Conservation (phyloP, 768 basidiomycete species). For the Rhodocollybia butyracea region DNA sequence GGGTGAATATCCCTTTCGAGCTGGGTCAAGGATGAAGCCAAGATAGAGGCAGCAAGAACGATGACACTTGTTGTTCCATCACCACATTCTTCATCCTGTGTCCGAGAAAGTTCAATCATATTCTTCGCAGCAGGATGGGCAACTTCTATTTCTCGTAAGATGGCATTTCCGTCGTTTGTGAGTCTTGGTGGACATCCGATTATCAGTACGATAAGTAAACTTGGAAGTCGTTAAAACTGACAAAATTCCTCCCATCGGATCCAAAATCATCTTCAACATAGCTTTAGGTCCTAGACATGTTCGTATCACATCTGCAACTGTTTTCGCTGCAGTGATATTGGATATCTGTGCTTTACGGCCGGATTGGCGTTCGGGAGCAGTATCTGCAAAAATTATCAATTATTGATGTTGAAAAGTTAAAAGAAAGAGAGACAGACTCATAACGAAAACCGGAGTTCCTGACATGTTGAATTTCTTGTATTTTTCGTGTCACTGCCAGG, state of each 20-base stretch:
- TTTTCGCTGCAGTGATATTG: constrained; percentile 97
- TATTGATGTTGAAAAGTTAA: background rate
- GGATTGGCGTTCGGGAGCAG: constrained; percentile 90
- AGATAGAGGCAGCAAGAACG: constrained; percentile 85
- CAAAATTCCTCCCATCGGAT: constrained; percentile 99
- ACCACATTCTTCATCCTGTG: constrained; percentile 98
- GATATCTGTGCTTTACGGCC: constrained; percentile 95
- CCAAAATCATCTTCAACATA: constrained; percentile 99
- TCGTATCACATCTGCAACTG: constrained; percentile 95
- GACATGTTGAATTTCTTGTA: no score
- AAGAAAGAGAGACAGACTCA: background rate
- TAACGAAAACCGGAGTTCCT: constrained; percentile 1
- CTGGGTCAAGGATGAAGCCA: constrained; percentile 89
- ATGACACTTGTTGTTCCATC: constrained; percentile 99
- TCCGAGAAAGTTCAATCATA: constrained; percentile 97
- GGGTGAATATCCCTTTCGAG: constrained; percentile 98
- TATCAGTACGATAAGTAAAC: constrained; percentile 1
- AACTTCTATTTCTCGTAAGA: constrained; percentile 96
- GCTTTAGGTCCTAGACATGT: constrained; percentile 97
- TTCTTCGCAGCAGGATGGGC: constrained; percentile 99
- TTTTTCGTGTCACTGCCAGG: no score
- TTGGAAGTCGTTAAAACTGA: constrained; percentile 30
- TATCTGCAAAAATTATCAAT: constrained; percentile 52
- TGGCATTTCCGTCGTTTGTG: constrained; percentile 99
- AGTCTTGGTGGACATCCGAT: constrained; percentile 45